Base-by-base conservation (phyloP, 257 asterid genomes). In the Ballota nigra region DNA sequence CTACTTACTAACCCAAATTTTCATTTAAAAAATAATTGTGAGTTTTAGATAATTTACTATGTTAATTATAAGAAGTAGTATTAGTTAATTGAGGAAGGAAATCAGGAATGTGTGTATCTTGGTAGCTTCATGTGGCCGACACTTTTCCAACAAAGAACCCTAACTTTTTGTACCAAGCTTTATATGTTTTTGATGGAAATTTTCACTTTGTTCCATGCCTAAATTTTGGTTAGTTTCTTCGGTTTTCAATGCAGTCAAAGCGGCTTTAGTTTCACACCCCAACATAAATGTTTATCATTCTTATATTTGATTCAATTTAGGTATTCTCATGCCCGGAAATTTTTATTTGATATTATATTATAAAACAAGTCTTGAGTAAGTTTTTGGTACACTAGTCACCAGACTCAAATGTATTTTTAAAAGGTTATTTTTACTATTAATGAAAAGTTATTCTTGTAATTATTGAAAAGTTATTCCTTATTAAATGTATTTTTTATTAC, bases 91-190 rank as follows among this genome's bases (percentile, higher is more conserved):
- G 81, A 75, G 84, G 75, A 78, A 67, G 83, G 33, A 79, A 72
- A 75, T 75, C 77, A 73, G 89, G 95, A 75, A 68, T 43, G 72
- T 83, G 82, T 76, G 76, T 67, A 77, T 63, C 1, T 36, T 36
- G 43, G 43, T 68, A 60, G 31, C 69, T 79, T 67, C 65, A 34
- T 55, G 77, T 87, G 94, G 90, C 91, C 87, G 85, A 85, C 93
- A 87, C 41, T 55, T 73, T 22, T 26, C 77, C 68, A 55, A 43
- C 80, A 73, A 49, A 68, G 58, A 51, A 69, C 34, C 80, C 60
- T 75, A 67, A 65, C 75, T 83, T 85, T n/a, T 84, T 84, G 86
- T 75, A 74, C 71, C 63, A 34, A 77, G 55, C 57, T 29, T 63
- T 15, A 4, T 63, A 57, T 20, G 15, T 55, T 57, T 24, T 66